Evolutionary conservation across 2,329 filamentous ascomycete species (phyloP).

Genomic region (Acephala macrosclerotiorum): DNA sequence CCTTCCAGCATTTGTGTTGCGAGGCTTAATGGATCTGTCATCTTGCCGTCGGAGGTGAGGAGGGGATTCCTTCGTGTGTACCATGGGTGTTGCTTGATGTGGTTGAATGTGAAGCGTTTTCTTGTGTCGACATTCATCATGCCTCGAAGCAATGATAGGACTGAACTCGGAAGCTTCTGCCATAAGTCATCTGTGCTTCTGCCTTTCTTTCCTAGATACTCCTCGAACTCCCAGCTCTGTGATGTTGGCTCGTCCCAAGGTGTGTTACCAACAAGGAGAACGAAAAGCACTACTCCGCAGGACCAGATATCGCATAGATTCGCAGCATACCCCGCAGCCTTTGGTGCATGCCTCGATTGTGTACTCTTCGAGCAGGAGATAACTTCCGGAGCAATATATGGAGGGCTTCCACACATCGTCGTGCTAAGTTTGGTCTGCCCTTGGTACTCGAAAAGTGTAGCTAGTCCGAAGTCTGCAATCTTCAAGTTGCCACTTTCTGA

Average conservation of each 20-base stretch:
- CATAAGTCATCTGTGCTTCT: conserved; percentile 86
- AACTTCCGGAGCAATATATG: conserved; percentile 97
- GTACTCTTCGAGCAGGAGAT: conserved; percentile 57
- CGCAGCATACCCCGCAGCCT: conserved; percentile 70
- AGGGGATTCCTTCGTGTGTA: conserved; percentile 85
- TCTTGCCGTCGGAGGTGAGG: conserved; percentile 75
- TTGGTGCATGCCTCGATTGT: conserved; percentile 55
- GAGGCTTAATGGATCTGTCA: conserved; percentile 80
- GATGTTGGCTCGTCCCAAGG: conserved; percentile 94
- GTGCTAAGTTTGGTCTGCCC: conserved; percentile 82
- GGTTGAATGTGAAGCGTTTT: conserved; percentile 83
- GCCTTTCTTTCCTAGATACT: conserved; percentile 83
- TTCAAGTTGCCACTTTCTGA: conserved; percentile 87
- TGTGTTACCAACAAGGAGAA: conserved; percentile 93
- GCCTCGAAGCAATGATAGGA: conserved; percentile 83
- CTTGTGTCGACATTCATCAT: conserved; percentile 86
- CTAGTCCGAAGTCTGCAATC: conserved; percentile 95
- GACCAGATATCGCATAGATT: conserved; percentile 96
- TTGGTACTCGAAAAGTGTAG: conserved; percentile 91
- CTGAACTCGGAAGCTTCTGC: conserved; percentile 76
- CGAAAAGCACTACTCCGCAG: conserved; percentile 96
- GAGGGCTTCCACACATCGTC: conserved; percentile 93
- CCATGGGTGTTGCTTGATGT: conserved; percentile 93
- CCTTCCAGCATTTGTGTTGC: conserved; percentile 96
- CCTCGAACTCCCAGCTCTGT: conserved; percentile 88